Base-by-base conservation (phyloP, 2,329 filamentous ascomycete genomes). In the Penicillium capsulatum region DNA sequence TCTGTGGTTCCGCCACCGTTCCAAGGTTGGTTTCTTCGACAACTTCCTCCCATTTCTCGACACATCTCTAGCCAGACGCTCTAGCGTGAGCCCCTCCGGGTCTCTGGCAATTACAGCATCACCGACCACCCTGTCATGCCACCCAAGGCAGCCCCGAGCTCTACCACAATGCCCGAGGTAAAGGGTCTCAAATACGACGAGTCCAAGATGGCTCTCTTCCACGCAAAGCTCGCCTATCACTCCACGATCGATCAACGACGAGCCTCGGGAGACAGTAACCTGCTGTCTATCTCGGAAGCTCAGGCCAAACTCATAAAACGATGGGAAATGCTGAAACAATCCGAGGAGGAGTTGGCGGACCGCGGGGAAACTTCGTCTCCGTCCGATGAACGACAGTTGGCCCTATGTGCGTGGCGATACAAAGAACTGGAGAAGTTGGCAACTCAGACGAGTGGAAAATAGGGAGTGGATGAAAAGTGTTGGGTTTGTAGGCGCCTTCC, bases 161-260 rank as follows among this genome's bases (percentile, higher is more conserved):
- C 42, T 11, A 24, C 31, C 19, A 38, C 53, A 19, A 45, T 64
- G 15, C 61, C 59, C n/a, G 61, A 64, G 46, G 58, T 52, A 19
- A 49, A 56, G 24, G 61, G 61, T 10, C 44, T 64, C 28, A 58
- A 50, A 34, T 65, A 65, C 45, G 60, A 64, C 38, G 59, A 65
- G 49, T 61, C 57, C 32, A 60, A 65, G 30, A 64, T 65, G 61
- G 59, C 59, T 2, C 55, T 63, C 26, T 65, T 65, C 37, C 57
- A 56, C 27, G 61, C 61, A 29, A 62, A 64, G 38, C 41, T 65
- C 13, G 56, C 57, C 7, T 65, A 64, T 19, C 57, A 63, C 31
- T 49, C 61, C 22, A 65, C 61, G 2, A 58, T 62, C 26, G 60
- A 64, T 17, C 53, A 54, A 11, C 59, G 61, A 19, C 51, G 59